Evolutionary conservation across 2,329 filamentous ascomycete genomes (phyloP).

Genomic region (Pezicula carpinea): DNA sequence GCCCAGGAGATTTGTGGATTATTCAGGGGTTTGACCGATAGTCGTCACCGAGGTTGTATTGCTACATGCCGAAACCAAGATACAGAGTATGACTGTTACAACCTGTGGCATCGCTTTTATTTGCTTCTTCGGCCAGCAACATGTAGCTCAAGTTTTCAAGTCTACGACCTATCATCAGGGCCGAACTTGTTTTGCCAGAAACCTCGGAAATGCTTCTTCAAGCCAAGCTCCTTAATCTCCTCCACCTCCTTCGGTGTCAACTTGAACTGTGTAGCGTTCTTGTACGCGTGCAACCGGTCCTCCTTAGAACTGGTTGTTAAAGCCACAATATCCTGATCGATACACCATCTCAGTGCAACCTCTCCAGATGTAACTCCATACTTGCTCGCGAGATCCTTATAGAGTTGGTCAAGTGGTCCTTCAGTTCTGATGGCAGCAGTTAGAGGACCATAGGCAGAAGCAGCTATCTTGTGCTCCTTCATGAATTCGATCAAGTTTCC

Average conservation of each 20-base stretch:
- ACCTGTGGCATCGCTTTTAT: no score
- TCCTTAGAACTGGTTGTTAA: constrained; percentile 57
- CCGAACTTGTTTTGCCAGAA: constrained; percentile 54
- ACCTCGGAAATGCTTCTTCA: constrained; percentile 55
- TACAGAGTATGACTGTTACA: no score
- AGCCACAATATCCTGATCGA: constrained; percentile 55
- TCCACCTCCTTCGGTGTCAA: constrained; percentile 54
- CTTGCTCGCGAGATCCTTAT: constrained; percentile 48
- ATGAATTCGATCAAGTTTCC: constrained; percentile 53
- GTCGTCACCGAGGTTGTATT: no score
- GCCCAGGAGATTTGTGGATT: no score
- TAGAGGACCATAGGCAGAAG: constrained; percentile 52
- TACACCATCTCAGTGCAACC: constrained; percentile 53
- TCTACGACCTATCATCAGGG: constrained; percentile 43
- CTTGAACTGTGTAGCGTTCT: constrained; percentile 49
- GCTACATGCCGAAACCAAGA: no score
- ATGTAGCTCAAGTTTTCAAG: no score
- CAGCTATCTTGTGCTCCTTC: constrained; percentile 51
- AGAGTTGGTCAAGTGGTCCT: constrained; percentile 49
- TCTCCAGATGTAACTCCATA: constrained; percentile 53
- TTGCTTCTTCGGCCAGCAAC: no score
- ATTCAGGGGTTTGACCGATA: no score
- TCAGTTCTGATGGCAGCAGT: constrained; percentile 43
- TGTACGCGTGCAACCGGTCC: constrained; percentile 51
- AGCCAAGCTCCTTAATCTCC: constrained; percentile 50